Evolutionary conservation across 805 yeast species (phyloP), one percentile per base, ranked within the genome.

Genomic region (Candida dajiaensis): DNA sequence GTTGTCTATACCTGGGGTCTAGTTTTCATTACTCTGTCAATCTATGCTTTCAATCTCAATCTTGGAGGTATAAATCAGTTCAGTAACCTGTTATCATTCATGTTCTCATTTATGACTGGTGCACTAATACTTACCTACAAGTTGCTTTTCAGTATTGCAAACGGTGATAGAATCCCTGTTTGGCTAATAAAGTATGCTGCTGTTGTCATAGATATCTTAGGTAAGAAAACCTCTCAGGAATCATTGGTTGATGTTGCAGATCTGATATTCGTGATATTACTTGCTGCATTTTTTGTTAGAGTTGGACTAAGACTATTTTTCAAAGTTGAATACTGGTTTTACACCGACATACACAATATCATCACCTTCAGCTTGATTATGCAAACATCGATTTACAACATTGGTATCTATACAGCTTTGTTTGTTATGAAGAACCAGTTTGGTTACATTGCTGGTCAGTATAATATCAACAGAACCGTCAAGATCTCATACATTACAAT

Each of bases 71-170:
- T 63, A 16, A 44, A 50, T 7, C 47, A 31, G 9, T 45, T 61
- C 1, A 56, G 52, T 48, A 61, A 64, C 11, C 53, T 67, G 43
- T 36, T 71, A 5, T 63, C 79, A 1, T 78, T 81, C 51, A 60
- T 76, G 13, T 44, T 68, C 2, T 57, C 79, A 6, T 76, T 79
- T 43, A 60, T 78, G 7, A 56, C 82, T 2, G 64, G 74, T 0
- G 57, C 73, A 1, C 49, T 77, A 4, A 68, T 81, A 5, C 60
- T 80, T 26, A 64, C 70, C 38, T 85, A 80, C 67, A 85, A 85
- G 54, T 50, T 78, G 8, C 58, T 70, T 20, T 80, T 78, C 63
- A 77, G 75, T 22, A 55, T 67, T 40, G 73, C 73, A 9, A 78
- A 80, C 50, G 85, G 84, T 5, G 80, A 79, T 48, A 42, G 47